Base-by-base conservation (phyloP, 345 rosid genomes). In the Rubroshorea leprosula region DNA sequence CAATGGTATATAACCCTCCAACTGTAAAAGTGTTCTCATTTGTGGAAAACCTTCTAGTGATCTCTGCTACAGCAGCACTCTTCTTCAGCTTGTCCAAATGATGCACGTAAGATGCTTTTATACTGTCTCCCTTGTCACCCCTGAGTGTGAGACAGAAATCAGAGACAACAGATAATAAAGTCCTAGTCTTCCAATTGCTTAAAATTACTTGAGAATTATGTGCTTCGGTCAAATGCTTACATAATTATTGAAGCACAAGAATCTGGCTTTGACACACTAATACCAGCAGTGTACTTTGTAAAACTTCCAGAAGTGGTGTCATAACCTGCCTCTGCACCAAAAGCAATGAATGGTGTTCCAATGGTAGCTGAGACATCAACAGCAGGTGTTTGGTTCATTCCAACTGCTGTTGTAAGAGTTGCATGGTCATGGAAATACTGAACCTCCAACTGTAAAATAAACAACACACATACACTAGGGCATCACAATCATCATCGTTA, bases 1-100 rank as follows among this genome's bases (percentile, higher is more conserved):
- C 74, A 25, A 49, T 16, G n/a, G 7, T 41, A 47, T 39, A 54
- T 59, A 60, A 59, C 41, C 46, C 66, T 26, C 69, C 54, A 48
- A 64, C 61, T 10, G 53, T 23, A 19, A 49, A 48, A 16, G 66
- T 41, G 17, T 51, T 50, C 43, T 60, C 45, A 18, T 54, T 45
- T 12, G 24, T 60, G 23, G 69, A 54, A 38, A 64, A 70, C 55
- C 58, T 60, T 43, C 69, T 64, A 7, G 55, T 51, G 60, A 53
- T 13, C 56, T 69, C 64, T 51, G 50, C 74, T 23, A 10, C 59
- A 3, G 52, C 66, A 7, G 65, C 18, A 64, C 27, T 49, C 66
- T 55, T 60, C 59, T 26, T 49, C 4, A 49, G 13, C 18, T 12
- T 38, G 31, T 65, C 46, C 22, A 70, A 43, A 31, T 52, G 35